A percentile compares a stretch with the other conserved stretches of the same genome.
Evolutionary conservation across 2,329 filamentous ascomycete species (phyloP).

Genomic region (Xylariales sp.): DNA sequence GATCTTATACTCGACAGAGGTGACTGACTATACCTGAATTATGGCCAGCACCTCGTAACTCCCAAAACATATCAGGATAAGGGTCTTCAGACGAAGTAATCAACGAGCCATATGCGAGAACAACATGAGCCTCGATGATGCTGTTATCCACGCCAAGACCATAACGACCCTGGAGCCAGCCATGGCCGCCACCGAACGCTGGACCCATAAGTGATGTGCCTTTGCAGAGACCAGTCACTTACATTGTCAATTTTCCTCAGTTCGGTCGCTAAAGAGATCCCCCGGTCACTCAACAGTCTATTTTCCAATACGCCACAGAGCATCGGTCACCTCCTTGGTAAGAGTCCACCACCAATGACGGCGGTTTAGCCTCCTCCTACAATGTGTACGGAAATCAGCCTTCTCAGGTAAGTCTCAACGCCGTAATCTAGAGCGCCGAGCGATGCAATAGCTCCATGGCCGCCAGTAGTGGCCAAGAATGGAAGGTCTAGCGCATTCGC

Average conservation of each 20-base stretch:
- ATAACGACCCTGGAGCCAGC: constrained; percentile 35
- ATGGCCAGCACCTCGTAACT: constrained; percentile 35
- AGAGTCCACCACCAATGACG: constrained; percentile 44
- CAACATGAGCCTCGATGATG: constrained; percentile 34
- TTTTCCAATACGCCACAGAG: constrained; percentile 45
- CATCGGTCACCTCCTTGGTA: constrained; percentile 41
- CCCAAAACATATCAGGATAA: constrained; percentile 50
- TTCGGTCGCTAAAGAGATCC: too few relatives aligned
- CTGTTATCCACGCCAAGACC: constrained; percentile 37
- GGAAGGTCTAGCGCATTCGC: constrained; percentile 41
- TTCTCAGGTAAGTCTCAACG: constrained; percentile 43
- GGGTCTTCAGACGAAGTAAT: constrained; percentile 22
- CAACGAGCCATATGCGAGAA: constrained; percentile 34
- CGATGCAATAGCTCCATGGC: constrained; percentile 46
- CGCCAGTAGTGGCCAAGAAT: constrained; percentile 48
- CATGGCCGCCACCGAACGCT: constrained; percentile 40
- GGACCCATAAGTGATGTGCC: constrained; percentile 44
- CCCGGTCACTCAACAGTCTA: constrained; percentile 42
- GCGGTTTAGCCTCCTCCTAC: constrained; percentile 37
- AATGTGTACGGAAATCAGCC: constrained; percentile 38
- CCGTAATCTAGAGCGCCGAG: constrained; percentile 44
- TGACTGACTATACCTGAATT: constrained; percentile 8
- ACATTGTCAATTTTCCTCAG: too few relatives aligned
- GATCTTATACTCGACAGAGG: constrained; percentile 7
- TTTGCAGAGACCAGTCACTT: constrained; percentile 46